These are phyloP conservation scores for Ceratobasidium papillatum DNA, from an alignment of 1,284 basidiomycete genomes.

Conservation along the genomic window DNA sequence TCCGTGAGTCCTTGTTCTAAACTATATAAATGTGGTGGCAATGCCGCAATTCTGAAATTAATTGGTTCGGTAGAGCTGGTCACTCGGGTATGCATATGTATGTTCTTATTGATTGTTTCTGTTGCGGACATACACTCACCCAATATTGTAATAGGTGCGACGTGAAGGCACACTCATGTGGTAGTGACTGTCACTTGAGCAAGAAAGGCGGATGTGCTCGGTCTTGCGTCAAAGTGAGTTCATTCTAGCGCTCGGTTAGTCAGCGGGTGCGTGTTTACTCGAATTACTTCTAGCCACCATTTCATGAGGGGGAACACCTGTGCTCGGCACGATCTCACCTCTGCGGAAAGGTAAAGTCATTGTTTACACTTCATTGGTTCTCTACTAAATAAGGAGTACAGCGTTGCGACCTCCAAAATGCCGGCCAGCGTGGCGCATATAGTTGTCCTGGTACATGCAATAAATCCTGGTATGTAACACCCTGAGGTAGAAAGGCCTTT, in stretches of 20 bases:
- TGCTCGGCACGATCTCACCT: conserved; percentile 63
- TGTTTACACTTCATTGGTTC: conserved; percentile 42
- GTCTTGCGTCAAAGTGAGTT: conserved; percentile 60
- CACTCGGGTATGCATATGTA: conserved; percentile 65
- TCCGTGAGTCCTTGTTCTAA: conserved; percentile 52
- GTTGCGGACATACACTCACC: not conserved
- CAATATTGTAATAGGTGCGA: conserved; percentile 55
- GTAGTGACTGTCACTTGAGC: conserved; percentile 57
- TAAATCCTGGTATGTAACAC: conserved; percentile 54
- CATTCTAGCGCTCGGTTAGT: not conserved
- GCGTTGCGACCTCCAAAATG: conserved; percentile 58
- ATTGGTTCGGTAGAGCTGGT: conserved; percentile 56
- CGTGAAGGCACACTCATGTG: conserved; percentile 62
- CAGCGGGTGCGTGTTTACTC: not conserved
- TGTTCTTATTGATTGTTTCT: conserved; percentile 34
- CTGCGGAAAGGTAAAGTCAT: conserved; percentile 61
- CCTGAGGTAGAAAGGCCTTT: not conserved
- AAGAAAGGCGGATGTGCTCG: conserved; percentile 60
- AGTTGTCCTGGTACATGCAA: conserved; percentile 58
- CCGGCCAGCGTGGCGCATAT: conserved; percentile 50
- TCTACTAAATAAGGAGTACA: conserved; percentile 45
- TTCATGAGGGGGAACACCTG: conserved; percentile 59
- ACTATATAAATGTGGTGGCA: not conserved
- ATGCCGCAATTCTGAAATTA: not conserved
- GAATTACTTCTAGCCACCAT: conserved; percentile 53